Conservation (phyloP, 371 early-diverging fungal species). For the Mortierella polycephala region DNA sequence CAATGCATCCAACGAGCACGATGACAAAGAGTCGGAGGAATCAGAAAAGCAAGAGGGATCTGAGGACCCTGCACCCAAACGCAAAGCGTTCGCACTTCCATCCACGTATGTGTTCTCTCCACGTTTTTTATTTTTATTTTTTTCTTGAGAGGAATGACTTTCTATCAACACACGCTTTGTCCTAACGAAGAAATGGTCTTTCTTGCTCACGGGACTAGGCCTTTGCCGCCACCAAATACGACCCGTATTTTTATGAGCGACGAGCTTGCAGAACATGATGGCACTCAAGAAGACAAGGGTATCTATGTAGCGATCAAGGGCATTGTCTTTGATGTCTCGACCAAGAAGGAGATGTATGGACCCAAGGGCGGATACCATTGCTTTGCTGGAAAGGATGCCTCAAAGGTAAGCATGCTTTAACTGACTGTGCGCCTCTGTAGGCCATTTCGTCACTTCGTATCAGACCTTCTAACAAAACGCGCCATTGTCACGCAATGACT, state of each 20-base stretch:
- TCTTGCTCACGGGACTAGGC: conserved; percentile 13
- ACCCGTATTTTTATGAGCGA: conserved; percentile 63
- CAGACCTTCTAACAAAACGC: no score
- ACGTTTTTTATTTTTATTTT: no score
- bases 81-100: conserved; percentile 52
- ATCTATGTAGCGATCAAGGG: conserved; percentile 90
- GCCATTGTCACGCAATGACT: background rate
- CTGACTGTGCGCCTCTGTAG: background rate
- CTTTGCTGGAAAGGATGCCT: conserved; percentile 87
- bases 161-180: background rate
- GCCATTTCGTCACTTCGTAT: background rate
- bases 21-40: background rate
- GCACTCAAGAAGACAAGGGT: conserved; percentile 70
- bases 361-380: conserved; percentile 74
- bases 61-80: conserved; percentile 21
- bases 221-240: conserved; percentile 60
- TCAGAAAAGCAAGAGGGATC: conserved; percentile 4
- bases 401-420: conserved; percentile 59
- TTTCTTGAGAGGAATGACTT: background rate
- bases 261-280: conserved; percentile 79
- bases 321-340: conserved; percentile 82
- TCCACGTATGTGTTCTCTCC: conserved; percentile 30
- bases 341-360: conserved; percentile 75
- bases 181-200: background rate
- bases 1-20: background rate